Conservation (phyloP, 2,329 filamentous ascomycete genomes). For the Neoarthrinium moseri region DNA sequence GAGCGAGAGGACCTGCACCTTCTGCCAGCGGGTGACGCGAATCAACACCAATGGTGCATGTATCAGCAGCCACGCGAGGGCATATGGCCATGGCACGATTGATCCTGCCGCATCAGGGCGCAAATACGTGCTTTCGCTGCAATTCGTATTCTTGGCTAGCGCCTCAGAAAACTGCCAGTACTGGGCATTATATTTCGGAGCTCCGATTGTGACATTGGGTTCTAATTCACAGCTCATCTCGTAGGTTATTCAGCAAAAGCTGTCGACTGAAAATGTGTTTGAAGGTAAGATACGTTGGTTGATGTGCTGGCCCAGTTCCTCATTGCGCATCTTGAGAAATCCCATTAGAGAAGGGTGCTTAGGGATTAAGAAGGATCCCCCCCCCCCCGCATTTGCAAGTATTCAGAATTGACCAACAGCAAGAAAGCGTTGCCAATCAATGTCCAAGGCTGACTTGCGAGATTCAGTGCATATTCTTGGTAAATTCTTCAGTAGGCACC, state of each 20-base stretch:
- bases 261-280: too few species aligned
- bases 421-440: too few species aligned
- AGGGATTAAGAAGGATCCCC: too few species aligned
- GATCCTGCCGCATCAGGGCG: constrained; percentile 13
- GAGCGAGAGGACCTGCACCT: constrained; percentile 14
- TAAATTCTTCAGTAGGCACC: too few species aligned
- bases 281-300: too few species aligned
- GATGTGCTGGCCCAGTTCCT: too few species aligned
- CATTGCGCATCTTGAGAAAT: too few species aligned
- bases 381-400: too few species aligned
- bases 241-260: neutral
- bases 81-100: constrained; percentile 17
- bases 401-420: too few species aligned
- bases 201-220: neutral
- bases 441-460: too few species aligned
- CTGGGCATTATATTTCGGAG: neutral
- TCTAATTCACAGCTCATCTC: constrained; percentile 1
- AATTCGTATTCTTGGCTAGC: neutral
- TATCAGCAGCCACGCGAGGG: constrained; percentile 15
- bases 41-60: constrained; percentile 14
- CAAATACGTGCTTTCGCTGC: constrained; percentile 8
- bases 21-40: constrained; percentile 15
- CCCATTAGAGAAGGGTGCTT: too few species aligned
- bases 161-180: constrained; percentile 1
- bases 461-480: too few species aligned